These are phyloP conservation scores for Sporothrix curviconia DNA, from an alignment of 2,329 filamentous ascomycete genomes.

Conservation along the genomic window DNA sequence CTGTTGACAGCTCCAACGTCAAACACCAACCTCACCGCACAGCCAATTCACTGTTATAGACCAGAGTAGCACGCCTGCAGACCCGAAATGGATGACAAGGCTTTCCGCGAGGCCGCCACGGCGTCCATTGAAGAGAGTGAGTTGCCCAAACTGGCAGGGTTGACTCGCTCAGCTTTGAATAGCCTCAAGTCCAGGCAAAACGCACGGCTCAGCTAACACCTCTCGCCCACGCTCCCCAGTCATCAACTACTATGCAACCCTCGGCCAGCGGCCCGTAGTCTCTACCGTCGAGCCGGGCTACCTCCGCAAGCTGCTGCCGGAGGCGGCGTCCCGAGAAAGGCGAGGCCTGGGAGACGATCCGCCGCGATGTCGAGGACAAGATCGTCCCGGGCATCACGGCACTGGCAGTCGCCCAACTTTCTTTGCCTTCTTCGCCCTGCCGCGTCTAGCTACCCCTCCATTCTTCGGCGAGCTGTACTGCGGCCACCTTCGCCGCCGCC, in stretches of 20 bases:
- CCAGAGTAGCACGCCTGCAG: not conserved
- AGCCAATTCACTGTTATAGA: not conserved
- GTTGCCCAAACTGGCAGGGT: no score
- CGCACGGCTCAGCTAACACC: not conserved
- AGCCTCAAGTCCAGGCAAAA: not conserved
- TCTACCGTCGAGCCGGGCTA: constrained; percentile 80
- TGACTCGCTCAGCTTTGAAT: not conserved
- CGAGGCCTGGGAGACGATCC: constrained; percentile 72
- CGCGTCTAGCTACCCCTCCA: constrained; percentile 73
- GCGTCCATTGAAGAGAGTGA: constrained; percentile 76
- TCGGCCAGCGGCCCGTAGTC: constrained; percentile 64
- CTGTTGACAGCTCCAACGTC: not conserved
- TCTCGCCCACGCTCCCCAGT: constrained; percentile 45
- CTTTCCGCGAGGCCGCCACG: constrained; percentile 72
- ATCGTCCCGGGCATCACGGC: constrained; percentile 89
- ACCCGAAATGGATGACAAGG: constrained; percentile 65
- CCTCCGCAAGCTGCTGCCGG: constrained; percentile 70
- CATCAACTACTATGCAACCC: constrained; percentile 72
- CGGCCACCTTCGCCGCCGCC: constrained; percentile 76
- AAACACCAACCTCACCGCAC: not conserved
- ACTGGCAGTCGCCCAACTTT: constrained; percentile 92
- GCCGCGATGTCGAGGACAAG: constrained; percentile 73
- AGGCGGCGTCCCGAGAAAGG: constrained; percentile 55
- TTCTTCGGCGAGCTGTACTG: constrained; percentile 92
- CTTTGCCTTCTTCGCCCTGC: constrained; percentile 91